Percentiles rank a stretch among this genome's conserved stretches.
phyloP scores from a whole-genome alignment of 192 early-diverging fungal genomes.

The Pilaira anomala region DNA sequence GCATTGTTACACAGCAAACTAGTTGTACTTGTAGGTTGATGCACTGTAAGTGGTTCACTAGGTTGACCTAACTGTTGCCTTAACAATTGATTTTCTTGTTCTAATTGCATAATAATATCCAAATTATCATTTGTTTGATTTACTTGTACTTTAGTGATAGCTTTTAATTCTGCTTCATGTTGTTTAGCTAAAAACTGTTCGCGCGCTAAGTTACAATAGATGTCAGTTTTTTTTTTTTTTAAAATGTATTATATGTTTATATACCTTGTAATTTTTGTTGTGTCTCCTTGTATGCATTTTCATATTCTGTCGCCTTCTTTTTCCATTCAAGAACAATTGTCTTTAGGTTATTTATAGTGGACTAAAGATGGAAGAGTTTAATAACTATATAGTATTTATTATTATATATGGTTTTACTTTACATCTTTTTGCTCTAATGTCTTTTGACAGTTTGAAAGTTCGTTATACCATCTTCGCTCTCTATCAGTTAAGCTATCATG shows the following conservation, averaged over 20 bases:
- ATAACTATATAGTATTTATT: background rate
- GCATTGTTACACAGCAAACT: conserved; percentile 1
- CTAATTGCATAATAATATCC: background rate
- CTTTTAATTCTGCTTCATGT: conserved; percentile 2
- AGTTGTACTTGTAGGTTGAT: background rate
- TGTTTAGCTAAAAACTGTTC: background rate
- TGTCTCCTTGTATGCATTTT: background rate
- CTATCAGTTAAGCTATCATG: background rate
- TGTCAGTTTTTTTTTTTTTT: background rate
- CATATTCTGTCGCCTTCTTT: background rate
- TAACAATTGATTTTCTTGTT: conserved; percentile 7
- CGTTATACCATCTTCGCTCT: background rate
- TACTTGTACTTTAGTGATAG: background rate
- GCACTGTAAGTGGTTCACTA: too few relatives aligned
- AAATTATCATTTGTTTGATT: conserved; percentile 7
- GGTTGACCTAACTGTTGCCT: background rate
- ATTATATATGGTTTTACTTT: background rate
- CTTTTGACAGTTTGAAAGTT: conserved; percentile 4
- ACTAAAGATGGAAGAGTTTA: background rate
- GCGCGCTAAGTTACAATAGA: background rate
- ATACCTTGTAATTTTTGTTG: background rate
- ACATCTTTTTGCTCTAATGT: conserved; percentile 9
- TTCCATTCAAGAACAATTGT: conserved; percentile 1
- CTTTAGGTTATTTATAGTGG: conserved; percentile 11
- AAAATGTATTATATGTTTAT: background rate